Percentiles rank a stretch among this genome's conserved stretches.
Evolutionary conservation across 192 early-diverging fungal genomes (phyloP).

Genomic region (Rhizophagus prolifer): DNA sequence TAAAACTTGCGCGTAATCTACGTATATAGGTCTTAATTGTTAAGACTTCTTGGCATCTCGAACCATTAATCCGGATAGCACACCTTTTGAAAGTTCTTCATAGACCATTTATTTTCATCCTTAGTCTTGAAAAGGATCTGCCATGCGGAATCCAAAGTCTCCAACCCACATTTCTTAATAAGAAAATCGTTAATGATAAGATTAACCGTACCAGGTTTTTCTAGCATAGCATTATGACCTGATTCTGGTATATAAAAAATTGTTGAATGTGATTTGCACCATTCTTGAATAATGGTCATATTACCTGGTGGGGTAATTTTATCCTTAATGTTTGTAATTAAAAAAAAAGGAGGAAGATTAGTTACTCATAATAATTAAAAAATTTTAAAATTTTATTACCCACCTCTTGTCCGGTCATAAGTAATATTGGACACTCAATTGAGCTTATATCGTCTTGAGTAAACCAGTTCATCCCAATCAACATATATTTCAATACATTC

Average conservation of each 20-base stretch:
- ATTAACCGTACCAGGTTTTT: slow-evolving; percentile 50
- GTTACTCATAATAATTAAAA: background rate
- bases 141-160: slow-evolving; percentile 52
- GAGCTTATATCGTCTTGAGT: slow-evolving; percentile 34
- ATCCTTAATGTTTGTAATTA: slow-evolving; percentile 33
- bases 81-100: slow-evolving; percentile 63
- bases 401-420: slow-evolving; percentile 53
- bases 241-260: slow-evolving; percentile 48
- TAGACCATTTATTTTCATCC: slow-evolving; percentile 59
- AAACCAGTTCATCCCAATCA: slow-evolving; percentile 41
- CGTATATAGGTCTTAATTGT: background rate
- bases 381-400: background rate
- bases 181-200: slow-evolving; percentile 54
- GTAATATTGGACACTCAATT: slow-evolving; percentile 42
- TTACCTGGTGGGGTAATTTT: slow-evolving; percentile 41
- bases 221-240: slow-evolving; percentile 52
- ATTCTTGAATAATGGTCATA: slow-evolving; percentile 42
- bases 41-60: background rate
- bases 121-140: slow-evolving; percentile 50
- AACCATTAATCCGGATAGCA: background rate
- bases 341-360: slow-evolving; percentile 9
- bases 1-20: slow-evolving; percentile 1
- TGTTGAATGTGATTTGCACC: slow-evolving; percentile 33
- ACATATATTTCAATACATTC: slow-evolving; percentile 44
- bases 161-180: slow-evolving; percentile 50